Evolutionary conservation across 1,284 basidiomycete species (phyloP), one percentile per base, ranked within the genome.

Genomic region (Ceratobasidium sp.): DNA sequence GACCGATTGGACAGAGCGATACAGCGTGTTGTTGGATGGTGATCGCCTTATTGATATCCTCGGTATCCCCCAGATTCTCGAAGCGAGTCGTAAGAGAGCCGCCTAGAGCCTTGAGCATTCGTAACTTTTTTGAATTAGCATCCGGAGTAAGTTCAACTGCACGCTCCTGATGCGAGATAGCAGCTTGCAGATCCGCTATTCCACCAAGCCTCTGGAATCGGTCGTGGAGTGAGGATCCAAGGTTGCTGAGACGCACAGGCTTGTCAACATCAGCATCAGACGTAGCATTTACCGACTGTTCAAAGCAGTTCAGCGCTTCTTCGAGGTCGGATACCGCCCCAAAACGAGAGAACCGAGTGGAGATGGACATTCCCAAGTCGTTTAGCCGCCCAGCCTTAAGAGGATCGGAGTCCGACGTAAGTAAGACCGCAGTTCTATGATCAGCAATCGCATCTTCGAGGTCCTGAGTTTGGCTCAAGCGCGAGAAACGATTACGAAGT

Each of bases 41-140:
- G 12, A 75, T 28, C 7, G 71, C 71, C 13, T 13, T 52, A 20
- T 75, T 38, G 40, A 75, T 50, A 33, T 75, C 71, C 10, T 46
- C 38, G 3, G 26, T 20, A n/a, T 65, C 26, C 4, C 71, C 42
- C 15, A 28, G 13, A 13, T 75, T 17, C 23, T 62, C 42, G 46
- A 61, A 75, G 1, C 57, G 57, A 42, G 56, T 26, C 10, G 23
- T 13, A 38, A 75, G 33, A 10, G 42, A 46, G 33, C 23, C 44
- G 5, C 38, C 70, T 9, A 73, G 42, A 42, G n/a, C 13, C 3
- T 48, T 33, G 20, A 73, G 4, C 28, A 42, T 62, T 3, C 23
- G 44, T 17, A 44, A 23, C 42, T 54, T n/a, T 5, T 61, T 26
- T 12, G 17, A 10, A 15, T 50, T 33, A 15, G 20, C 56, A 40